A percentile compares a stretch with the other conserved stretches of the same genome.
Evolutionary conservation across 164 flowering plant genomes (phyloP).

Genomic region (Protea cynaroides): DNA sequence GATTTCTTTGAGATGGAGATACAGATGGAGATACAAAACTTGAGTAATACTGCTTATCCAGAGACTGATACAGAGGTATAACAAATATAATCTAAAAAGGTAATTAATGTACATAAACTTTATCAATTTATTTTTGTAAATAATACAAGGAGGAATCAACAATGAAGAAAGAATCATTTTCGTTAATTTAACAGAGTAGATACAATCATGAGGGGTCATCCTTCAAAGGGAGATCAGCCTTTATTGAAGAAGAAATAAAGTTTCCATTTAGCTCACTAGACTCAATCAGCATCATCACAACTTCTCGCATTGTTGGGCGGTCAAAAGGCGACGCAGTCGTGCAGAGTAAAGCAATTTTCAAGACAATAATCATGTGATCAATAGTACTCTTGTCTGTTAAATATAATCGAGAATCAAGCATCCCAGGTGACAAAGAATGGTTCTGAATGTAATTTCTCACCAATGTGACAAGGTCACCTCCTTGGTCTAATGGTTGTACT

Average conservation of each 20-base stretch:
- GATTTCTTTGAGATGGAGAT: background rate
- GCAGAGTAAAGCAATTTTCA: conserved; percentile 80
- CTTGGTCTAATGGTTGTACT: conserved; percentile 83
- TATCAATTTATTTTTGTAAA: conserved; percentile 11
- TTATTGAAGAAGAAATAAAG: conserved; percentile 22
- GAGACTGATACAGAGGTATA: background rate
- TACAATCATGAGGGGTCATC: conserved; percentile 21
- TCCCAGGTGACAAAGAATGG: conserved; percentile 47
- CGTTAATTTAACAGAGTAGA: conserved; percentile 7
- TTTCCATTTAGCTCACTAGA: conserved; percentile 41
- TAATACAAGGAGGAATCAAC: conserved; percentile 23
- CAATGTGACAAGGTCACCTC: conserved; percentile 86
- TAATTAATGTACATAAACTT: background rate
- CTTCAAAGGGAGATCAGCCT: conserved; percentile 26
- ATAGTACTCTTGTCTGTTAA: conserved; percentile 33
- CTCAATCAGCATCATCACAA: conserved; percentile 75
- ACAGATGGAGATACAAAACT: background rate
- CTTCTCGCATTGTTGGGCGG: conserved; percentile 94
- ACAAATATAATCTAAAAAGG: conserved; percentile 7
- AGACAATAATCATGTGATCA: conserved; percentile 71
- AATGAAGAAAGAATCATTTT: conserved; percentile 6
- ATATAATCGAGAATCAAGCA: conserved; percentile 64
- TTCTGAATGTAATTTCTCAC: conserved; percentile 51
- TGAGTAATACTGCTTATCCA: background rate
- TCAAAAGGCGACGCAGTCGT: conserved; percentile 65